Evolutionary conservation across 192 early-diverging fungal species (phyloP).

Genomic region (Rhizoclosmatium sp.): DNA sequence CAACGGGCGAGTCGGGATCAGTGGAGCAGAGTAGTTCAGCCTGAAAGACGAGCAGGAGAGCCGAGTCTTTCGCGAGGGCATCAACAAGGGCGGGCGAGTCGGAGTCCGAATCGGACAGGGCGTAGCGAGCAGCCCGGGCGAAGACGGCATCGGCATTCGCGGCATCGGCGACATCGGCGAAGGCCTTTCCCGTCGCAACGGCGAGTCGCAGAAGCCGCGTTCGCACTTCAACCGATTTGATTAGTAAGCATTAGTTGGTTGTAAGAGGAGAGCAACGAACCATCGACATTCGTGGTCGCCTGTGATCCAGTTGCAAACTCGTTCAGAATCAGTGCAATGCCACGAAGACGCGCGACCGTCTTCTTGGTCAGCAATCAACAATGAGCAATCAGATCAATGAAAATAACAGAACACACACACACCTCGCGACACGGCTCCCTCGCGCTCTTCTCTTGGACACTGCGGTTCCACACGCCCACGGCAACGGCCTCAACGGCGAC

Average conservation of each 20-base stretch:
- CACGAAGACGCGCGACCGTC: constrained; percentile 26
- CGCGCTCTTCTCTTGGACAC: neutral
- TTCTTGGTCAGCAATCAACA: neutral
- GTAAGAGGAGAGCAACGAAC: neutral
- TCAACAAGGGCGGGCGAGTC: neutral
- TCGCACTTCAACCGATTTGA: neutral
- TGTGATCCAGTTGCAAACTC: neutral
- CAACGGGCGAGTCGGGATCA: constrained; percentile 3
- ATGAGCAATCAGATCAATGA: neutral
- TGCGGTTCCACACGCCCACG: constrained; percentile 24
- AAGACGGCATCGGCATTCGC: constrained; percentile 27
- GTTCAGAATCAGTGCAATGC: constrained; percentile 5
- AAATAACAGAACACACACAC: neutral
- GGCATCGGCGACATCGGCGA: neutral
- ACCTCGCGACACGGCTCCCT: neutral
- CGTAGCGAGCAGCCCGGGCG: constrained; percentile 1
- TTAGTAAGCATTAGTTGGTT: neutral
- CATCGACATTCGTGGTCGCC: neutral
- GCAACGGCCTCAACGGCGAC: constrained; percentile 12
- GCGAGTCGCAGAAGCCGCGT: constrained; percentile 10
- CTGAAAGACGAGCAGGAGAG: constrained; percentile 7
- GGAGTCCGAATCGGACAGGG: neutral
- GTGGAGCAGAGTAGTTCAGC: constrained; percentile 24
- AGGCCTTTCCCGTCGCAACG: constrained; percentile 22
- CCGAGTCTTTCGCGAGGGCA: constrained; percentile 4